Percentiles rank a stretch among this genome's conserved stretches.
These are phyloP conservation scores for Tolypocladium capitatum DNA, from an alignment of 2,329 filamentous ascomycete genomes.

Conservation along the genomic window DNA sequence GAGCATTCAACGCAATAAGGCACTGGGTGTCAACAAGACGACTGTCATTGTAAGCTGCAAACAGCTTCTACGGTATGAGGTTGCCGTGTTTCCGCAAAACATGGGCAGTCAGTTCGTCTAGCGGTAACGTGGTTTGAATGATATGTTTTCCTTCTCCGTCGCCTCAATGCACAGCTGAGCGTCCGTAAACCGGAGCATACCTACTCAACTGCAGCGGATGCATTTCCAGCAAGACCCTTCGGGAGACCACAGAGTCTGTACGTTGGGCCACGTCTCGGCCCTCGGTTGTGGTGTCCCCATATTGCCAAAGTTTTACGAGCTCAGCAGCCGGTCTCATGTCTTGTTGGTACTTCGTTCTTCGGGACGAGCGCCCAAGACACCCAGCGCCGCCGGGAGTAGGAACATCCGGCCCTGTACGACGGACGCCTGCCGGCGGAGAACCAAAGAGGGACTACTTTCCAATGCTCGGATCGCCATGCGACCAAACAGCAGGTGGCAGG, in stretches of 20 bases:
- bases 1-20: too few relatives aligned
- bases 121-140: background rate
- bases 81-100: background rate
- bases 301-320: background rate
- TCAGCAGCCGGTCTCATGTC: background rate
- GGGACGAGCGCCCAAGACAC: background rate
- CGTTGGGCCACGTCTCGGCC: background rate
- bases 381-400: background rate
- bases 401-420: background rate
- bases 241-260: background rate
- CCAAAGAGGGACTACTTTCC: background rate
- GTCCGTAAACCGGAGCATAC: background rate
- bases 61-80: background rate
- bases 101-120: background rate
- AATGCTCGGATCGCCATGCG: background rate
- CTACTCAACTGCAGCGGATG: too few relatives aligned
- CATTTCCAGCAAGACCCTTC: too few relatives aligned
- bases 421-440: background rate
- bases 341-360: background rate
- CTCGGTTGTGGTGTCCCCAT: background rate
- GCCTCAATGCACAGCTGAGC: background rate
- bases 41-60: background rate
- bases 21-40: background rate
- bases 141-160: too few relatives aligned
- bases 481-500: background rate